Percentiles rank a stretch among this genome's conserved stretches.
These are phyloP conservation scores for Microthyrium microscopicum DNA, from an alignment of 2,329 filamentous ascomycete species.

Conservation along the genomic window DNA sequence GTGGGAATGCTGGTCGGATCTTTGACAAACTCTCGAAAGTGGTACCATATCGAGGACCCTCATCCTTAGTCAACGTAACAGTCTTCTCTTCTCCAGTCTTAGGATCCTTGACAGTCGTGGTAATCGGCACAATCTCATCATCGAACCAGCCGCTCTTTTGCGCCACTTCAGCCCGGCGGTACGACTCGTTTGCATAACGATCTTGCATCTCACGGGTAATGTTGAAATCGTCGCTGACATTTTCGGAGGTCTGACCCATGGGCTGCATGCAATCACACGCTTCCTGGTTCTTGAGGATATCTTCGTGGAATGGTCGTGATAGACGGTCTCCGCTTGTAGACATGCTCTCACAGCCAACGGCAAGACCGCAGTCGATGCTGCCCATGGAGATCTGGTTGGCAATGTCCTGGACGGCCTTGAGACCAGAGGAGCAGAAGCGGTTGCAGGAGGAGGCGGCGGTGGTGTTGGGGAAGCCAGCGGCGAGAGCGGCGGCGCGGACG, in stretches of 20 bases:
- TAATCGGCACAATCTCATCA: slow-evolving; percentile 87
- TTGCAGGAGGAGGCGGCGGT: slow-evolving; percentile 68
- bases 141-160: slow-evolving; percentile 85
- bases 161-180: slow-evolving; percentile 69
- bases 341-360: slow-evolving; percentile 84
- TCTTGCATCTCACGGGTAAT: slow-evolving; percentile 71
- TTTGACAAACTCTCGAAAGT: slow-evolving; percentile 69
- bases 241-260: slow-evolving; percentile 97
- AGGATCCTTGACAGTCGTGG: slow-evolving; percentile 63
- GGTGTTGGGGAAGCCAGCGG: slow-evolving; percentile 88
- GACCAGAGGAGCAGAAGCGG: slow-evolving; percentile 92
- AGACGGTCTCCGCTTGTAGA: slow-evolving; percentile 53
- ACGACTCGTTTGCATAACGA: slow-evolving; percentile 71
- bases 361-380: slow-evolving; percentile 73
- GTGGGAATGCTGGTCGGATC: slow-evolving; percentile 77
- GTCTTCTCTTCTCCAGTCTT: slow-evolving; percentile 64
- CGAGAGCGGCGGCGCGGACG: slow-evolving; percentile 70
- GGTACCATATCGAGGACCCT: slow-evolving; percentile 81
- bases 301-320: slow-evolving; percentile 58
- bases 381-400: slow-evolving; percentile 70
- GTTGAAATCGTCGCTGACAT: slow-evolving; percentile 80
- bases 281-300: slow-evolving; percentile 59
- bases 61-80: slow-evolving; percentile 68
- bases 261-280: slow-evolving; percentile 75
- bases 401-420: slow-evolving; percentile 91